Conservation (phyloP, 208 protist species). For the Acanthamoeba divionensis region DNA sequence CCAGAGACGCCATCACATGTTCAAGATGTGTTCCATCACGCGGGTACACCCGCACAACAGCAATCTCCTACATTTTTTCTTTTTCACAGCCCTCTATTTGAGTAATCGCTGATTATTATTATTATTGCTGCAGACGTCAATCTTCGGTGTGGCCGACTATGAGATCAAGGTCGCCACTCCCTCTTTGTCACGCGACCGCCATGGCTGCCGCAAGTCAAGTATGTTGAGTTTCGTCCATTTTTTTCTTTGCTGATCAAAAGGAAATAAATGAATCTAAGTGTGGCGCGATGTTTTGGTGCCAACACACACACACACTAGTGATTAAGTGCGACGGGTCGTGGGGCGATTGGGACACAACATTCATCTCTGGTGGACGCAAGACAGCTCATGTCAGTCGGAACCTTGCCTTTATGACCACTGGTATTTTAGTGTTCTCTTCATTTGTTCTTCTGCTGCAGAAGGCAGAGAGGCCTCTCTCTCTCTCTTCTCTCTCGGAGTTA, state of each 20-base stretch:
- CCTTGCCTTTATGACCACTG: slow-evolving; percentile 18
- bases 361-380: neutral
- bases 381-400: neutral
- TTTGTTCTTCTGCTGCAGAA: neutral
- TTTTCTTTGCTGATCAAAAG: too few relatives aligned
- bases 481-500: neutral
- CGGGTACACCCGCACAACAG: neutral
- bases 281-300: too few relatives aligned
- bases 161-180: neutral
- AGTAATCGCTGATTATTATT: neutral
- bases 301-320: too few relatives aligned
- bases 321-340: slow-evolving; percentile 25
- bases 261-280: too few relatives aligned
- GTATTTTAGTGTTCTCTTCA: neutral
- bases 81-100: neutral
- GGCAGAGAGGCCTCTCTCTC: too few relatives aligned
- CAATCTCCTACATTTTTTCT: neutral
- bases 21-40: slow-evolving; percentile 40
- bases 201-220: neutral
- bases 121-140: neutral
- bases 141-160: neutral
- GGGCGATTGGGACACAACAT: neutral
- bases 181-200: neutral
- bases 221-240: too few relatives aligned
- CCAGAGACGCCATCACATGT: neutral